A percentile compares a stretch with the other conserved stretches of the same genome.
Conservation (phyloP, 805 yeast genomes). For the Candida schatavii region DNA sequence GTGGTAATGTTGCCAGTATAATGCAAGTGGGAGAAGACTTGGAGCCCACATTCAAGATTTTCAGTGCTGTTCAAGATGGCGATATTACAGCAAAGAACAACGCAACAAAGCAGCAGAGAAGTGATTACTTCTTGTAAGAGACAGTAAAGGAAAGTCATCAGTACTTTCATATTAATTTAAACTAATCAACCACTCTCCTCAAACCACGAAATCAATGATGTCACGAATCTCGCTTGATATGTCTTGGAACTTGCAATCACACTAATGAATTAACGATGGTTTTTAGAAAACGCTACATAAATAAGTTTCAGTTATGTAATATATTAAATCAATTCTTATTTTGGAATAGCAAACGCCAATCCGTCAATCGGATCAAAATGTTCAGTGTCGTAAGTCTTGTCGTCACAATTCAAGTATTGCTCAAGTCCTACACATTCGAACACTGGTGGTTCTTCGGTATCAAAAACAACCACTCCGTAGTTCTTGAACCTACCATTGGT, state of each 20-base stretch:
- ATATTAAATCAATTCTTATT: no score
- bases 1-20: conserved; percentile 97
- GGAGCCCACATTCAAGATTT: conserved; percentile 87
- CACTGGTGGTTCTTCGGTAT: conserved; percentile 10
- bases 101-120: conserved; percentile 40
- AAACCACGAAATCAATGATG: no score
- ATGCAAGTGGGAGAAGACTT: conserved; percentile 90
- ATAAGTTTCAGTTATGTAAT: no score
- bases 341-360: neutral
- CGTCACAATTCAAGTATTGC: conserved; percentile 4
- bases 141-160: no score
- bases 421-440: conserved; percentile 15
- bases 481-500: conserved; percentile 6
- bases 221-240: no score
- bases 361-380: neutral
- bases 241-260: no score
- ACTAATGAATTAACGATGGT: conserved; percentile 7
- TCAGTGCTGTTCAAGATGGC: conserved; percentile 93
- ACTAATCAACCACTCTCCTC: no score
- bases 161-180: no score
- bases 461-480: conserved; percentile 16
- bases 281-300: neutral
- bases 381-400: neutral
- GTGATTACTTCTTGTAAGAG: conserved; percentile 44
- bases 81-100: conserved; percentile 39